Conservation (phyloP, 345 rosid species). For the Melaleuca alternifolia region DNA sequence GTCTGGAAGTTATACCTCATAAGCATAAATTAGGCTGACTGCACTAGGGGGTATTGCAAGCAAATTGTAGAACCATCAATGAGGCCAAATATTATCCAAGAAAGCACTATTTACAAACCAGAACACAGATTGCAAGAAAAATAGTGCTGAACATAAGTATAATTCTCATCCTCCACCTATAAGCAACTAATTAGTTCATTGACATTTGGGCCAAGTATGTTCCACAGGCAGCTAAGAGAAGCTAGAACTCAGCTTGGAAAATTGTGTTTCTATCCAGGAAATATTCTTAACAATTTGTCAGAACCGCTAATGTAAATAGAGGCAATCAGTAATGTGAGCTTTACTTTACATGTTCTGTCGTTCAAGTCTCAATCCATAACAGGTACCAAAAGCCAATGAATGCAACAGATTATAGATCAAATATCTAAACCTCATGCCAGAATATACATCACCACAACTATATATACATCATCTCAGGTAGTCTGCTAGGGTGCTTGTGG, state of each 20-base stretch:
- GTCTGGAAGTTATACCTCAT: neutral
- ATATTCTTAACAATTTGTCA: neutral
- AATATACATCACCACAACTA: neutral
- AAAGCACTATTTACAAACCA: neutral
- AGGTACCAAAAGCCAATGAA: neutral
- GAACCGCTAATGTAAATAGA: neutral
- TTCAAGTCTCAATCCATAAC: neutral
- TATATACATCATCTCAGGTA: neutral
- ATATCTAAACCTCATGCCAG: neutral
- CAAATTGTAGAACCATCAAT: neutral
- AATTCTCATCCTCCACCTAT: neutral
- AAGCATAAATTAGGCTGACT: neutral
- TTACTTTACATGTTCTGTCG: neutral
- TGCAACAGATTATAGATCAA: neutral
- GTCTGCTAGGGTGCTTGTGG: neutral
- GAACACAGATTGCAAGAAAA: neutral
- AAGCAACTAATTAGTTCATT: neutral
- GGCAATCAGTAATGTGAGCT: neutral
- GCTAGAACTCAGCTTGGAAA: neutral
- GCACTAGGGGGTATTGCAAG: neutral
- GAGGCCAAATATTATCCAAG: neutral
- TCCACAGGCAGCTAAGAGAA: neutral
- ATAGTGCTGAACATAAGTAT: neutral
- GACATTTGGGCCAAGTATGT: neutral
- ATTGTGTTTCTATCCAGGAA: neutral